These are phyloP conservation scores for Myxozyma nipponensis DNA, from an alignment of 805 yeast species.

Conservation along the genomic window DNA sequence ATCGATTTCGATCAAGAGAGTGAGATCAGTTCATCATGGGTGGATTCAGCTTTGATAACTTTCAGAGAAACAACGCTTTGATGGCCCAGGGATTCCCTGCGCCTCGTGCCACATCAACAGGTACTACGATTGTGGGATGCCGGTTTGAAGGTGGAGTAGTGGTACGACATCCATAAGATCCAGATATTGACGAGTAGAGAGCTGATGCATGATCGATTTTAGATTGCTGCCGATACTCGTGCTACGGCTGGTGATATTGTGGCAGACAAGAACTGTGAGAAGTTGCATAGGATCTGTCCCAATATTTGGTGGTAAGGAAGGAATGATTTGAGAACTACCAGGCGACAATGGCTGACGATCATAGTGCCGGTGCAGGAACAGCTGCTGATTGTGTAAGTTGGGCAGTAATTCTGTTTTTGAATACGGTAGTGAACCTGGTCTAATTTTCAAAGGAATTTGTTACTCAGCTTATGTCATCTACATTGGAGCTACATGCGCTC, in stretches of 20 bases:
- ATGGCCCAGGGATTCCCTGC: conserved; percentile 66
- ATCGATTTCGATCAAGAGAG: too few relatives aligned
- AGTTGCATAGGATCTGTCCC: conserved; percentile 80
- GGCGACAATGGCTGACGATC: background rate
- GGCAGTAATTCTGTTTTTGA: background rate
- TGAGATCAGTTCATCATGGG: too few relatives aligned
- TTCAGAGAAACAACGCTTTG: conserved; percentile 78
- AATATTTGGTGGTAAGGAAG: conserved; percentile 57
- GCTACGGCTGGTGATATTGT: conserved; percentile 96
- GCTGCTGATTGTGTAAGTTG: conserved; percentile 78
- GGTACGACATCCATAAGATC: conserved; percentile 30
- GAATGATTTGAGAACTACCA: background rate
- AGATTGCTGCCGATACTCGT: conserved; percentile 96
- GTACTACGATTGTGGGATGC: conserved; percentile 98
- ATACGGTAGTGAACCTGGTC: background rate
- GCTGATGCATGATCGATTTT: background rate
- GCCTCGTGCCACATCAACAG: conserved; percentile 93
- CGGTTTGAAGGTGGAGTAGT: conserved; percentile 91
- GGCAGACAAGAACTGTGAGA: conserved; percentile 97
- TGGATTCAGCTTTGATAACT: conserved; percentile 90
- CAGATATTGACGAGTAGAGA: background rate
- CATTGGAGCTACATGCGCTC: conserved; percentile 83
- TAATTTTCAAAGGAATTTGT: conserved; percentile 62
- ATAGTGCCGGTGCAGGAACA: conserved; percentile 98
- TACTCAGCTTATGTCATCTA: conserved; percentile 86